A percentile compares a stretch with the other conserved stretches of the same genome.
Conservation (phyloP, 2,329 filamentous ascomycete genomes). For the Trichothecium roseum region DNA sequence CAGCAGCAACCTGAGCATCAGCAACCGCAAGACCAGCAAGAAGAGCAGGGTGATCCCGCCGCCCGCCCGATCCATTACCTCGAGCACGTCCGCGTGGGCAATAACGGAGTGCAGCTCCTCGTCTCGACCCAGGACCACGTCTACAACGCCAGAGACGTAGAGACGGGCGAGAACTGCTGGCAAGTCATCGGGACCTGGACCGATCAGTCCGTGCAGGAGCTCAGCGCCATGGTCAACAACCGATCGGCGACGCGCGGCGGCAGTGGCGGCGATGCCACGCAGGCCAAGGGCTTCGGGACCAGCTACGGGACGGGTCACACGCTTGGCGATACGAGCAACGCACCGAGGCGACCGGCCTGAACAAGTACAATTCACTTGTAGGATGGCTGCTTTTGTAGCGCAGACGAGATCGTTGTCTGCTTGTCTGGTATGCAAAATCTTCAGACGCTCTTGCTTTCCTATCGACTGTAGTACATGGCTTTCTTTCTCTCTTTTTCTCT, state of each 20-base stretch:
- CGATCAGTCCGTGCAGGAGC: conserved; percentile 2
- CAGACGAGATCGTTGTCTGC: too few species aligned
- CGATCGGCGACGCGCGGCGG: background rate
- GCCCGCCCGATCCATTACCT: conserved; percentile 2
- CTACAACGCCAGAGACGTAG: conserved; percentile 4
- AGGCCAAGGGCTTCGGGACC: background rate
- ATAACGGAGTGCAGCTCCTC: conserved; percentile 5
- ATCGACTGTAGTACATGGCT: too few species aligned
- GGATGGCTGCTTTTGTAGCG: background rate
- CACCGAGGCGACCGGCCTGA: background rate
- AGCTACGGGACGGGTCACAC: background rate
- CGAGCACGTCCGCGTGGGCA: conserved; percentile 1
- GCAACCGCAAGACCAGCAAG: too few species aligned
- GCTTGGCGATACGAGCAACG: background rate
- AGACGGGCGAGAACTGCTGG: conserved; percentile 2
- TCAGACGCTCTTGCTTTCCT: too few species aligned
- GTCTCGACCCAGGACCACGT: conserved; percentile 5
- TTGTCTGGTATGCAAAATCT: too few species aligned
- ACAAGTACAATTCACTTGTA: background rate
- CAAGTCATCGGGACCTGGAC: conserved; percentile 6
- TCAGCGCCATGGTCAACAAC: background rate
- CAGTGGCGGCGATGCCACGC: background rate
- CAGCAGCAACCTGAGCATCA: too few species aligned
- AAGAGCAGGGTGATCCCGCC: too few species aligned
- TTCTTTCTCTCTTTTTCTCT: too few species aligned